These are phyloP conservation scores for Protea cynaroides DNA, from an alignment of 164 flowering plant species.

Conservation along the genomic window DNA sequence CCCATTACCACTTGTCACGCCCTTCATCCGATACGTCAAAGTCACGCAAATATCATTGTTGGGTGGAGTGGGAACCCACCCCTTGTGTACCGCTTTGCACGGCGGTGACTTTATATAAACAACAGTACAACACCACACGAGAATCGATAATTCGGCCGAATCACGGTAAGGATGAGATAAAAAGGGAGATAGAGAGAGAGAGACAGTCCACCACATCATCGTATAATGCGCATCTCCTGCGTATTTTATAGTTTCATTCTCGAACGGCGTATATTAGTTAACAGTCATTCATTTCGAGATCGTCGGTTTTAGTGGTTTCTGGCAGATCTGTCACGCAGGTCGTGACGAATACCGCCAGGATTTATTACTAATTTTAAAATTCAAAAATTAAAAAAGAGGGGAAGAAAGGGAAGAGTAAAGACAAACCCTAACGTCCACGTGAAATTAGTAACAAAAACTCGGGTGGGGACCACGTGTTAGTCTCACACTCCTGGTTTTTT, in stretches of 20 bases:
- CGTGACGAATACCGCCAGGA: not conserved
- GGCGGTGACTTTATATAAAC: not conserved
- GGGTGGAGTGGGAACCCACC: not conserved
- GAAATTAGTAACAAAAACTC: not conserved
- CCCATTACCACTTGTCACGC: not conserved
- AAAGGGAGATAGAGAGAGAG: not conserved
- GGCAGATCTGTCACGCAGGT: not conserved
- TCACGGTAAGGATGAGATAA: not conserved
- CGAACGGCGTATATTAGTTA: not conserved
- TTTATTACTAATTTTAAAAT: not conserved
- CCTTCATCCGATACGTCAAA: constrained; percentile 24
- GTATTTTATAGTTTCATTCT: not conserved
- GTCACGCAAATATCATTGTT: constrained; percentile 47
- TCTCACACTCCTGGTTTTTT: not conserved
- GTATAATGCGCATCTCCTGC: not conserved
- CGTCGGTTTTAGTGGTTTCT: not conserved
- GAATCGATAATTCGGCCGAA: not conserved
- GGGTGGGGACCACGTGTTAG: not conserved
- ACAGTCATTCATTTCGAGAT: too few species aligned
- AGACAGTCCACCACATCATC: not conserved
- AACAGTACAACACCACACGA: not conserved
- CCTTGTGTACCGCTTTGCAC: not conserved
- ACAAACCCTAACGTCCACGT: constrained; percentile 1
- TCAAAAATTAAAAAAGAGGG: too few species aligned
- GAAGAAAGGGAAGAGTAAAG: too few species aligned